Evolutionary conservation across 805 yeast species (phyloP).

Genomic region (Candida bentonensis): DNA sequence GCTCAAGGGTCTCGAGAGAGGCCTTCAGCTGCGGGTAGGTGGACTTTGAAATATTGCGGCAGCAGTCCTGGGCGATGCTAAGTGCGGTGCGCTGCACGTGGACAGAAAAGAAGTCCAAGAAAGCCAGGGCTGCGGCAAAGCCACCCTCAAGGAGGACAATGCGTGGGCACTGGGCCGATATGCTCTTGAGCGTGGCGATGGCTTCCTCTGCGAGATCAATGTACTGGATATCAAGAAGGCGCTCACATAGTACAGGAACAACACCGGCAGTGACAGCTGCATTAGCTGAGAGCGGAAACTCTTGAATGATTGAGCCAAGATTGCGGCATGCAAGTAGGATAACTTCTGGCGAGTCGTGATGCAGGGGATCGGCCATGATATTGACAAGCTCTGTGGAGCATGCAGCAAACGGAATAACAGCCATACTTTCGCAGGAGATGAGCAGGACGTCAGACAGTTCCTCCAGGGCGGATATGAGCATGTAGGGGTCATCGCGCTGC

Average conservation of each 20-base stretch:
- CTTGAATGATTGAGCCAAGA: conserved; percentile 62
- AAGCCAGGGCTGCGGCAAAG: conserved; percentile 49
- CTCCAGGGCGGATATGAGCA: conserved; percentile 18
- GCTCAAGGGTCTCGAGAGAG: conserved; percentile 8
- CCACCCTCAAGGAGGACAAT: conserved; percentile 40
- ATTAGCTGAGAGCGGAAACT: conserved; percentile 43
- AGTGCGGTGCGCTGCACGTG: conserved; percentile 82
- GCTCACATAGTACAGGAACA: conserved; percentile 49
- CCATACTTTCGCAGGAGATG: conserved; percentile 19
- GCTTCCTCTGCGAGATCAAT: conserved; percentile 92
- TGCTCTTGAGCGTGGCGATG: conserved; percentile 26
- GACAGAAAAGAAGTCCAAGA: conserved; percentile 74
- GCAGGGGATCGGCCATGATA: conserved; percentile 42
- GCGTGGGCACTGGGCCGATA: conserved; percentile 21
- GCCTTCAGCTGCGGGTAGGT: conserved; percentile 24
- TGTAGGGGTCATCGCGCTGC: conserved; percentile 11
- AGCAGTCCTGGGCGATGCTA: conserved; percentile 55
- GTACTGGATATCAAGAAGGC: conserved; percentile 59
- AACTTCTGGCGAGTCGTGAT: conserved; percentile 59
- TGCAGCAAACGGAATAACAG: conserved; percentile 39
- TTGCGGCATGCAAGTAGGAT: conserved; percentile 76
- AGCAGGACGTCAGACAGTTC: conserved; percentile 22
- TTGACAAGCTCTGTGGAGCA: conserved; percentile 41
- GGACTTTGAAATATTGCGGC: conserved; percentile 31
- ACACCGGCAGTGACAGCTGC: conserved; percentile 53